Evolutionary conservation across 148 eudicot genomes (phyloP).

Genomic region (Rhododendron williamsianum): DNA sequence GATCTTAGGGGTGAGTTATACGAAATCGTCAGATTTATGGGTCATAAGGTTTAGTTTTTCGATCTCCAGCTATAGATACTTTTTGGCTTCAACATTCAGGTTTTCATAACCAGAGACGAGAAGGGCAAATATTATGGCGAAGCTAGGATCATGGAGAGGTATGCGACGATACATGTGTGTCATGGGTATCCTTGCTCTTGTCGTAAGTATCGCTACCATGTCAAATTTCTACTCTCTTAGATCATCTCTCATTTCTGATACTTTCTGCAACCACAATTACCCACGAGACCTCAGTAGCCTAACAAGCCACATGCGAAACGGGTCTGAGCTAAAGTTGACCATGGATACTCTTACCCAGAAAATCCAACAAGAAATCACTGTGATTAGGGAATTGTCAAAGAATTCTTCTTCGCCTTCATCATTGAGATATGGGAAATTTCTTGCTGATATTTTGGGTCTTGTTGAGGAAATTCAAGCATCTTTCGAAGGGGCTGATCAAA

Average conservation of each 20-base stretch:
- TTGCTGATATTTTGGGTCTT: conserved; percentile 1
- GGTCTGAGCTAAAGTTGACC: conserved; percentile 4
- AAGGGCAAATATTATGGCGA: conserved; percentile 17
- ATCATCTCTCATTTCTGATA: conserved; percentile 26
- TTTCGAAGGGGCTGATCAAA: not conserved
- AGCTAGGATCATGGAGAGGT: conserved; percentile 23
- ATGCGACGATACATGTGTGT: conserved; percentile 19
- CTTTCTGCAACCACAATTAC: conserved; percentile 22
- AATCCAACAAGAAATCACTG: conserved; percentile 29
- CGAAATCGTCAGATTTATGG: not conserved
- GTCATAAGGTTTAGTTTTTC: not conserved
- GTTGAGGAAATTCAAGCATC: not conserved
- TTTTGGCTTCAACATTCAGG: not conserved
- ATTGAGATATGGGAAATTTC: not conserved
- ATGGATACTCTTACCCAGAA: conserved; percentile 25
- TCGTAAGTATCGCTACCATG: conserved; percentile 27
- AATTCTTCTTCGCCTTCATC: not conserved
- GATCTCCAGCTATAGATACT: not conserved
- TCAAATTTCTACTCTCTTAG: conserved; percentile 33
- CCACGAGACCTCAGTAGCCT: not conserved
- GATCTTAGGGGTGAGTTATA: not conserved
- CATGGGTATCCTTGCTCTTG: conserved; percentile 20
- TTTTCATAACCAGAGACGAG: not conserved
- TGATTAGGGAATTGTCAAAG: not conserved
- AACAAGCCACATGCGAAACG: not conserved